Evolutionary conservation across 805 yeast species (phyloP).

Genomic region (Grigorovia transvaalensis): DNA sequence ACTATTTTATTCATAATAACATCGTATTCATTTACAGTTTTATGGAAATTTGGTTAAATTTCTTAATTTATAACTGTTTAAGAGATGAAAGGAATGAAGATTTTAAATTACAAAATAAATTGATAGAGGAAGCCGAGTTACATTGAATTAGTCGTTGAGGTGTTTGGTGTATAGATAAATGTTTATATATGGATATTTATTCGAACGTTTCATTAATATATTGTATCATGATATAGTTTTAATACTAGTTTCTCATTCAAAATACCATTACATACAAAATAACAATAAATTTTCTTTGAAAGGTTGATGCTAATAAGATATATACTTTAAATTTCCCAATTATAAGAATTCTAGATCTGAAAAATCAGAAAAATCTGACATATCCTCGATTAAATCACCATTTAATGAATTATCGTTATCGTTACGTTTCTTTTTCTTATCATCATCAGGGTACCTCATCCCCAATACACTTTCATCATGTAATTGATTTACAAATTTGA

Average conservation of each 20-base stretch:
- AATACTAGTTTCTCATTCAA: no score
- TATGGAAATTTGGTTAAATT: conserved; percentile 60
- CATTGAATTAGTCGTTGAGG: neutral
- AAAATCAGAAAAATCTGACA: conserved; percentile 28
- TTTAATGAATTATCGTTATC: conserved; percentile 16
- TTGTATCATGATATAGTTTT: no score
- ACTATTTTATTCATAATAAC: conserved; percentile 45
- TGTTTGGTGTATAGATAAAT: no score
- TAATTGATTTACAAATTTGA: conserved; percentile 77
- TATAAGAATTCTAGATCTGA: conserved; percentile 25
- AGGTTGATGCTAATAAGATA: no score
- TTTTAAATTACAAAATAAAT: conserved; percentile 25
- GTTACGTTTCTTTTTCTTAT: conserved; percentile 14
- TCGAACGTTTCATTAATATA: no score
- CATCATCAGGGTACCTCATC: conserved; percentile 72
- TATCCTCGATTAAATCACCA: conserved; percentile 19
- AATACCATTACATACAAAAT: no score
- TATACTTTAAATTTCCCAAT: neutral
- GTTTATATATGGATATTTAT: no score
- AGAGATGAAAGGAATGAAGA: conserved; percentile 52
- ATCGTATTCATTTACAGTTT: conserved; percentile 50
- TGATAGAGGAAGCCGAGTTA: conserved; percentile 4
- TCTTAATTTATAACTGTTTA: conserved; percentile 48
- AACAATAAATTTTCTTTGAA: no score
- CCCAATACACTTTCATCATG: conserved; percentile 90